Evolutionary conservation across 2,329 filamentous ascomycete genomes (phyloP).

Genomic region (Cylindrodendrum hubeiense): DNA sequence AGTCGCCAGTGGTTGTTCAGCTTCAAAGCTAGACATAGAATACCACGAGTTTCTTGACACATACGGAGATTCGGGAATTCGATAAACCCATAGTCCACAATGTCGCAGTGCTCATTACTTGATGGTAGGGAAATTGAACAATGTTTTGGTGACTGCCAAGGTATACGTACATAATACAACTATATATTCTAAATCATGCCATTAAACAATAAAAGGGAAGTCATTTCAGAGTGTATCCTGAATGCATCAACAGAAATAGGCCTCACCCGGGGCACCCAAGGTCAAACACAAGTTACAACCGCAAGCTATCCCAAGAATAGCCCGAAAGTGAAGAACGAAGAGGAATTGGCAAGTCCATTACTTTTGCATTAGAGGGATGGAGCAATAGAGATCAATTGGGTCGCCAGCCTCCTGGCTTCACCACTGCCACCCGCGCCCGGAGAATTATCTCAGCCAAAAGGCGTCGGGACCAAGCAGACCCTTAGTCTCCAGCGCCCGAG

Average conservation of each 20-base stretch:
- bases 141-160: constrained; percentile 1
- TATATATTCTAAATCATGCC: background rate
- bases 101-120: background rate
- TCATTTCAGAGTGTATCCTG: background rate
- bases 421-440: background rate
- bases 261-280: background rate
- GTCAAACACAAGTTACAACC: background rate
- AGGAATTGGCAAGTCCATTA: background rate
- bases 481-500: background rate
- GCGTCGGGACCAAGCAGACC: background rate
- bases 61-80: too few relatives aligned
- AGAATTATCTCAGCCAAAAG: background rate
- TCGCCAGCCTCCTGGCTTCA: too few relatives aligned
- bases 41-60: too few relatives aligned
- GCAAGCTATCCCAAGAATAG: background rate
- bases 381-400: background rate
- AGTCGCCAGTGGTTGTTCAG: too few relatives aligned
- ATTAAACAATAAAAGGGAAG: constrained; percentile 7
- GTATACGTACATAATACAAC: background rate
- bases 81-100: background rate
- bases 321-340: background rate
- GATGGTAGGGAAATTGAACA: background rate
- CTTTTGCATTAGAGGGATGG: background rate
- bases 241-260: background rate
- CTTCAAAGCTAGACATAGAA: too few relatives aligned